A percentile compares a stretch with the other conserved stretches of the same genome.
phyloP scores from a whole-genome alignment of 805 yeast genomes.

The Allodekkera sacchari region DNA sequence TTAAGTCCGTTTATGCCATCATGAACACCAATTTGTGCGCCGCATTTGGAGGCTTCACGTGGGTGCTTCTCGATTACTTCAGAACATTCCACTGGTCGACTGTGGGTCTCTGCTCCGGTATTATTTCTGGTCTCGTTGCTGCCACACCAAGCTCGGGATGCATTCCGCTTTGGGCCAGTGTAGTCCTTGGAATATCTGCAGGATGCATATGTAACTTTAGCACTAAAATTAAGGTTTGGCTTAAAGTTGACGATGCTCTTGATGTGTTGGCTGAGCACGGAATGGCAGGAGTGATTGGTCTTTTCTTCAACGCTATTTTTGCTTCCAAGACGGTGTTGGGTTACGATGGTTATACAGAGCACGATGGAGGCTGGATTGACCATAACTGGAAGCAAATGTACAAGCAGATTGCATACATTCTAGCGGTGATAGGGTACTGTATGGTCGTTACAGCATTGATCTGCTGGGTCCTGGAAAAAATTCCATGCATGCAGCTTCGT shows the following conservation, averaged over 20 bases:
- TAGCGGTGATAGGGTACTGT: slow-evolving; percentile 68
- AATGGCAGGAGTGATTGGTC: slow-evolving; percentile 86
- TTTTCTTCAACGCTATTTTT: slow-evolving; percentile 81
- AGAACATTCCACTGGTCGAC: slow-evolving; percentile 88
- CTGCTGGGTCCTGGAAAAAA: slow-evolving; percentile 62
- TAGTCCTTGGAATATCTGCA: slow-evolving; percentile 71
- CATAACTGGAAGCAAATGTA: slow-evolving; percentile 89
- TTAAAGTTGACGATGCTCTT: slow-evolving; percentile 82
- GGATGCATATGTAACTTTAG: slow-evolving; percentile 85
- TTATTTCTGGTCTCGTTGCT: slow-evolving; percentile 92
- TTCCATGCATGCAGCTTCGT: slow-evolving; percentile 77
- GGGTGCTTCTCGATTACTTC: slow-evolving; percentile 87
- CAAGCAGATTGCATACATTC: slow-evolving; percentile 77
- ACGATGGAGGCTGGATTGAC: slow-evolving; percentile 86
- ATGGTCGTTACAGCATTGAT: slow-evolving; percentile 70
- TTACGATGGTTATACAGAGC: slow-evolving; percentile 78
- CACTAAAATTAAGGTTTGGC: slow-evolving; percentile 75
- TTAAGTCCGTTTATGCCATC: slow-evolving; percentile 81
- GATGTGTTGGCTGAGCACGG: slow-evolving; percentile 99
- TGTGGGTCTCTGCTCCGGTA: slow-evolving; percentile 92
- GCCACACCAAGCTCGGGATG: slow-evolving; percentile 94
- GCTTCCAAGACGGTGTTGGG: slow-evolving; percentile 86
- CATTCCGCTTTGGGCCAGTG: slow-evolving; percentile 87
- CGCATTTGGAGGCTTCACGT: slow-evolving; percentile 81
- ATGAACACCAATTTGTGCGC: slow-evolving; percentile 90